Conservation (phyloP, 192 early-diverging fungal species). For the Backusella morwellensis region DNA sequence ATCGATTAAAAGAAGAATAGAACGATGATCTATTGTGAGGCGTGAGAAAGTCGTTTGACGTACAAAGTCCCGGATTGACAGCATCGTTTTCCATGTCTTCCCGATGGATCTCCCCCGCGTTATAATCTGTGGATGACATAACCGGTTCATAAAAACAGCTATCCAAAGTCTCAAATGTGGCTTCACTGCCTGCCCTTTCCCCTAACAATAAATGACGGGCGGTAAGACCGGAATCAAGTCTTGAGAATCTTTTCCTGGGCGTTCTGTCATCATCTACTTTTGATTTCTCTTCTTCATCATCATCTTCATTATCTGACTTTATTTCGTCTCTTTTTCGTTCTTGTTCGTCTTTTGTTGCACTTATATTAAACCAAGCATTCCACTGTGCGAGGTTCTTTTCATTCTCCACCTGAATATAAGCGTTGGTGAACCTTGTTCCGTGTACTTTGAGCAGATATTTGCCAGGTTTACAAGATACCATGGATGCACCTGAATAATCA, state of each 20-base stretch:
- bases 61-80: neutral
- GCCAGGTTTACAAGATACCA: neutral
- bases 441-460: neutral
- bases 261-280: neutral
- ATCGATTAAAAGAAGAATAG: neutral
- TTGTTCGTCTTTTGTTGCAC: too few species aligned
- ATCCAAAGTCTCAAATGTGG: neutral
- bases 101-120: neutral
- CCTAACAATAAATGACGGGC: neutral
- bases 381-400: neutral
- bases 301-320: neutral
- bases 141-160: neutral
- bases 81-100: neutral
- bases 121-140: neutral
- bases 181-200: slow-evolving; percentile 1
- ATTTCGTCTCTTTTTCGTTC: neutral
- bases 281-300: neutral
- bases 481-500: slow-evolving; percentile 5
- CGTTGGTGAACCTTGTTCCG: neutral
- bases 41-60: neutral
- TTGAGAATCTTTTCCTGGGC: neutral
- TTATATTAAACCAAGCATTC: slow-evolving; percentile 5
- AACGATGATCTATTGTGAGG: slow-evolving; percentile 3
- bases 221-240: slow-evolving; percentile 2
- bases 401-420: neutral